Conservation (phyloP, 306 rosid genomes). For the Begonia fuchsioides region DNA sequence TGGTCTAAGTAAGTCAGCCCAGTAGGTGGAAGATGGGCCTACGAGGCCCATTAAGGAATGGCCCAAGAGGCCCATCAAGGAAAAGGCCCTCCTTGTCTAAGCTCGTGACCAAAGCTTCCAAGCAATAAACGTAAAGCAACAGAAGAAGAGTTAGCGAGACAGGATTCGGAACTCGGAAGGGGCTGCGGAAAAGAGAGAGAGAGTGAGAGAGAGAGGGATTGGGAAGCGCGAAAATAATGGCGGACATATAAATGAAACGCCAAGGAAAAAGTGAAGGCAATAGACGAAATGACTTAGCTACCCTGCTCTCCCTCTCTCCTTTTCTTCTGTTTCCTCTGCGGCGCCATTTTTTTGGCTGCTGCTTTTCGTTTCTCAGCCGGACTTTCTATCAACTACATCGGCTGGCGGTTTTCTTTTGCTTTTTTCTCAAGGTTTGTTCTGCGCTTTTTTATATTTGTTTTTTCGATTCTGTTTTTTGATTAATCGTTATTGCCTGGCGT, state of each 20-base stretch:
- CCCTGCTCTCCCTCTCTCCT: constrained; percentile 7
- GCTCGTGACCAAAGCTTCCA: not conserved
- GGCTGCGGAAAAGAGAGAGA: too few species aligned
- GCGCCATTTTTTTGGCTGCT: constrained; percentile 12
- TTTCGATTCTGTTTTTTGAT: not conserved
- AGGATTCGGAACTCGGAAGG: too few species aligned
- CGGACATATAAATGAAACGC: too few species aligned
- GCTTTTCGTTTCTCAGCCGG: constrained; percentile 3
- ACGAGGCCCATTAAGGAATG: too few species aligned
- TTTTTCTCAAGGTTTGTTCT: not conserved
- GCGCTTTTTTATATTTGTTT: not conserved
- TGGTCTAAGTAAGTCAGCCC: too few species aligned
- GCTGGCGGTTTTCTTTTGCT: not conserved
- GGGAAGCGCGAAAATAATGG: not conserved
- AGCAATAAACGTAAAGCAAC: too few species aligned
- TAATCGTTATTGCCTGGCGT: constrained; percentile 5
- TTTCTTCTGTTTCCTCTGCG: constrained; percentile 9
- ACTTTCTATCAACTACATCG: constrained; percentile 7
- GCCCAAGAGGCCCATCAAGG: too few species aligned
- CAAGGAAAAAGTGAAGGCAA: not conserved
- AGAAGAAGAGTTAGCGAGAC: not conserved
- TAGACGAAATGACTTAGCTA: constrained; percentile 6
- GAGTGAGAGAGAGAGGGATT: not conserved
- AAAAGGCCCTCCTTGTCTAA: too few species aligned
- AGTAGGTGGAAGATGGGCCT: too few species aligned